A percentile compares a stretch with the other conserved stretches of the same genome.
Conservation (phyloP, 768 basidiomycete genomes). For the Lactarius pseudohatsudake region DNA sequence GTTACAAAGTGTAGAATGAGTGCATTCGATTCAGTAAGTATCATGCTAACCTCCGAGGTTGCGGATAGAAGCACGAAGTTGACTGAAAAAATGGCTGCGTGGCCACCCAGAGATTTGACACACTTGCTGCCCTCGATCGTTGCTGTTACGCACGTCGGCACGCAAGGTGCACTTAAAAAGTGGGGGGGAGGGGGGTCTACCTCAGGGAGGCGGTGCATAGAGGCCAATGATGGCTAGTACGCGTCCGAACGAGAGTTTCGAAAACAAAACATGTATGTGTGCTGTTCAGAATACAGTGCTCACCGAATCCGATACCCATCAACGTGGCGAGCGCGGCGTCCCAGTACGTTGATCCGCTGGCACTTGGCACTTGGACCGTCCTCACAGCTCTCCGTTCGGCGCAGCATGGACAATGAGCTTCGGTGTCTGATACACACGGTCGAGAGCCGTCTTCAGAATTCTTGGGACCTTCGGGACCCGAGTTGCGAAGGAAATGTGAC, state of each 20-base stretch:
- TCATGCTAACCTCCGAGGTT: not conserved
- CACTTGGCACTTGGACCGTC: not conserved
- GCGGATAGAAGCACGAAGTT: not conserved
- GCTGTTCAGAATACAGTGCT: constrained; percentile 21
- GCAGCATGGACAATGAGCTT: not conserved
- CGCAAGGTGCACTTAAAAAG: not conserved
- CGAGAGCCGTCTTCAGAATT: not conserved
- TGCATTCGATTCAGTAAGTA: not conserved
- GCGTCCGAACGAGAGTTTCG: not conserved
- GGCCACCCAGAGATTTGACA: not conserved
- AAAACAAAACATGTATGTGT: not conserved
- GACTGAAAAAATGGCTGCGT: not conserved
- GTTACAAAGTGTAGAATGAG: not conserved
- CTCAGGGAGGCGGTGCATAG: not conserved
- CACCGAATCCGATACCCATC: constrained; percentile 30
- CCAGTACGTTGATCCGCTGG: constrained; percentile 23
- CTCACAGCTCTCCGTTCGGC: not conserved
- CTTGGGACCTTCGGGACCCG: not conserved
- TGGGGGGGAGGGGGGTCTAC: not conserved
- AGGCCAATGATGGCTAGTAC: not conserved
- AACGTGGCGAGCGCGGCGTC: constrained; percentile 25
- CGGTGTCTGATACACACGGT: not conserved
- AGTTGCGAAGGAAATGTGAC: constrained; percentile 1
- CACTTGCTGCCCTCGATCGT: not conserved
- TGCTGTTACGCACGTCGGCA: not conserved